phyloP scores from a whole-genome alignment of 176 grass and related monocot genomes.

The Triticum monococcum region DNA sequence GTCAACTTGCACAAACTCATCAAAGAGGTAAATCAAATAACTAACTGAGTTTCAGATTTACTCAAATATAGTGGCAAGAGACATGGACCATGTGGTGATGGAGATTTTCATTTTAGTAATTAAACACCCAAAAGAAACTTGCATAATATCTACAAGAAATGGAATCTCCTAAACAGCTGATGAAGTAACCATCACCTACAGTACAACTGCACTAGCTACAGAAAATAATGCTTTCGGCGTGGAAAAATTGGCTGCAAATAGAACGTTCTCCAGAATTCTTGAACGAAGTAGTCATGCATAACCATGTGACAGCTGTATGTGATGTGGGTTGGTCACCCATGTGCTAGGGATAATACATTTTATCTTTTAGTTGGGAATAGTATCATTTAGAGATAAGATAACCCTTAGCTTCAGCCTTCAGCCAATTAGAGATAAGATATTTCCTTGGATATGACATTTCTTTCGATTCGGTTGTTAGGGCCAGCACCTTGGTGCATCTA shows the following conservation, averaged over 20 bases:
- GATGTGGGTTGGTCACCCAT: constrained; percentile 7
- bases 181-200: background rate
- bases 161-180: constrained; percentile 3
- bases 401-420: background rate
- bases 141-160: background rate
- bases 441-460: background rate
- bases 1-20: constrained; percentile 2
- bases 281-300: background rate
- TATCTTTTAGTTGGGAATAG: background rate
- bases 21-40: background rate
- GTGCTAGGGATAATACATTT: background rate
- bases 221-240: constrained; percentile 1
- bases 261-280: background rate
- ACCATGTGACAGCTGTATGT: background rate
- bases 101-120: background rate
- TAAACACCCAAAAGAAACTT: constrained; percentile 5
- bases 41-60: background rate
- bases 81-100: background rate
- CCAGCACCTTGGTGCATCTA: background rate
- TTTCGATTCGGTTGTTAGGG: background rate
- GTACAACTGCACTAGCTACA: background rate
- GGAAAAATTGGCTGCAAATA: background rate
- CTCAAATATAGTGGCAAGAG: background rate
- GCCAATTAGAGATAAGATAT: background rate
- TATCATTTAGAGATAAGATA: constrained; percentile 8